Conservation (phyloP, 2,329 filamentous ascomycete genomes). For the Graphilbum sp. region DNA sequence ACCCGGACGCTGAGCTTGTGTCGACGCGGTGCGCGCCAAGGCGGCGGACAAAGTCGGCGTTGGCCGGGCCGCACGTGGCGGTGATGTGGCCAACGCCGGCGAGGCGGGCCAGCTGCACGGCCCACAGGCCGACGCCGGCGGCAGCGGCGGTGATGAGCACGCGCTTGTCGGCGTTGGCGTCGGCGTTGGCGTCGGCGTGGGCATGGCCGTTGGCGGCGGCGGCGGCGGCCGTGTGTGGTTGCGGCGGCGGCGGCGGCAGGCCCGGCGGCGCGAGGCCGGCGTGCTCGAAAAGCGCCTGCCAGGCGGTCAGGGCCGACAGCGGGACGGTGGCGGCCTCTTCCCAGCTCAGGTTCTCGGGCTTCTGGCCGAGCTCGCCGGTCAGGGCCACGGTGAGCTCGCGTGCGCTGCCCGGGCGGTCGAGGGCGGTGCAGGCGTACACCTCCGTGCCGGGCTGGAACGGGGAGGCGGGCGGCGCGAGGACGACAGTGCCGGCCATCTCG, state of each 20-base stretch:
- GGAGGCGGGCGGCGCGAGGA: constrained; percentile 11
- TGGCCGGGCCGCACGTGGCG: constrained; percentile 7
- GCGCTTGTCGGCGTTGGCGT: constrained; percentile 6
- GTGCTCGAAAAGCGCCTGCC: constrained; percentile 12
- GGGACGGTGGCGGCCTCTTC: constrained; percentile 12
- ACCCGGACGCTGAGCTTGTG: no score
- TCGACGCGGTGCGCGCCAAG: constrained; percentile 9
- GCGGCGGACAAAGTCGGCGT: constrained; percentile 7
- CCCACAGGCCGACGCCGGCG: constrained; percentile 11
- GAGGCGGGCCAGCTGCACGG: constrained; percentile 12
- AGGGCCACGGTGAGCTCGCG: constrained; percentile 7
- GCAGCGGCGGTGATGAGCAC: constrained; percentile 12
- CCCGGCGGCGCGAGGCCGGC: constrained; percentile 5
- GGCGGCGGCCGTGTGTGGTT: neutral
- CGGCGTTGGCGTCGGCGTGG: neutral
- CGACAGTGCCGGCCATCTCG: constrained; percentile 16
- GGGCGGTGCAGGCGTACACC: constrained; percentile 14
- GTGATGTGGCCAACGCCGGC: constrained; percentile 10
- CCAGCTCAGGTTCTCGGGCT: constrained; percentile 11
- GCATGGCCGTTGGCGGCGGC: neutral
- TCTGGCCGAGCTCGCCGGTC: constrained; percentile 9
- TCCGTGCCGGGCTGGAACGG: constrained; percentile 14
- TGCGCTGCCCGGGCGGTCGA: constrained; percentile 11
- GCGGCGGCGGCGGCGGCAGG: neutral
- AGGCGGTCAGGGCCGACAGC: constrained; percentile 11